These are phyloP conservation scores for Takashimella tepidaria DNA, from an alignment of 1,284 basidiomycete genomes.

Conservation along the genomic window DNA sequence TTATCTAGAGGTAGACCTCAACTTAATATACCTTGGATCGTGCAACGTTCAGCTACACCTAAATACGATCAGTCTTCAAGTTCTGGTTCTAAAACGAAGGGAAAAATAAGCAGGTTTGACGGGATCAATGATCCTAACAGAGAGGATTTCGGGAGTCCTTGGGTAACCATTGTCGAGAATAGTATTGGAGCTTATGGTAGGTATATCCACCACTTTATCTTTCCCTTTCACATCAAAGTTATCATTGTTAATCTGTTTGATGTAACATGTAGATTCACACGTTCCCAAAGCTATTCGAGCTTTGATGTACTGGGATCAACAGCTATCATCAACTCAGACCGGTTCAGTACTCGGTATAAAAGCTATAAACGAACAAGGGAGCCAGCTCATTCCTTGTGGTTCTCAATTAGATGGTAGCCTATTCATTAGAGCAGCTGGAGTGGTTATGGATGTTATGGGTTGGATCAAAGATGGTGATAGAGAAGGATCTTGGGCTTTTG, in stretches of 20 bases:
- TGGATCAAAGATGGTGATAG: slow-evolving; percentile 57
- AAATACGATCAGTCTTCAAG: not conserved
- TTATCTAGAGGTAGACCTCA: slow-evolving; percentile 58
- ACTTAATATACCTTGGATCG: slow-evolving; percentile 46
- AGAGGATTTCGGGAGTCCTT: slow-evolving; percentile 53
- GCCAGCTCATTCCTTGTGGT: slow-evolving; percentile 48
- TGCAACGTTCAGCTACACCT: not conserved
- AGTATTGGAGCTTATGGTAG: slow-evolving; percentile 52
- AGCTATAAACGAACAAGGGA: slow-evolving; percentile 33
- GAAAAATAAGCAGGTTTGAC: slow-evolving; percentile 6
- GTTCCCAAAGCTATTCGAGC: slow-evolving; percentile 58
- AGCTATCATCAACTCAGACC: slow-evolving; percentile 52
- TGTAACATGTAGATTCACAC: slow-evolving; percentile 61
- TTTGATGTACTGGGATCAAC: slow-evolving; percentile 54
- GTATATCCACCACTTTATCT: slow-evolving; percentile 6
- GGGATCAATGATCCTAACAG: slow-evolving; percentile 18
- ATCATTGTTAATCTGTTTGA: no score
- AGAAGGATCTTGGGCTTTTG: slow-evolving; percentile 54
- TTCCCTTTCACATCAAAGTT: no score
- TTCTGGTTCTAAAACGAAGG: not conserved
- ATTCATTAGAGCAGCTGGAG: slow-evolving; percentile 60
- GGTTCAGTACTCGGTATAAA: slow-evolving; percentile 53
- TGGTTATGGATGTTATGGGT: slow-evolving; percentile 58
- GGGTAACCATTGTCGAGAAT: slow-evolving; percentile 56
- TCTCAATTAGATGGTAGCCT: slow-evolving; percentile 56